Conservation (phyloP, 768 basidiomycete species). For the Pleurotus giganteus region DNA sequence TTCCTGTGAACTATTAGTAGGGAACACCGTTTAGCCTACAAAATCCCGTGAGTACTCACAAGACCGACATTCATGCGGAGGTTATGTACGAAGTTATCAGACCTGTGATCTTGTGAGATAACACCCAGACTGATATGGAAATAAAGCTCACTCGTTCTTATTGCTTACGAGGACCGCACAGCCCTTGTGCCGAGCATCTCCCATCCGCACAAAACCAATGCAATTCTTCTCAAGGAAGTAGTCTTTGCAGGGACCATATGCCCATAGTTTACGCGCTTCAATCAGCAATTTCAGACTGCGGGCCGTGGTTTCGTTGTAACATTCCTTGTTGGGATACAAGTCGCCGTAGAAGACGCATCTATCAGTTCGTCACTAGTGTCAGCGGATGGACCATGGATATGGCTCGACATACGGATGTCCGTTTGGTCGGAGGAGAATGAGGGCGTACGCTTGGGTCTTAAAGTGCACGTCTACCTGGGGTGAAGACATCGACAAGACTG, state of each 20-base stretch:
- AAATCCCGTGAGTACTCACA: slow-evolving; percentile 35
- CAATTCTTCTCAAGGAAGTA: slow-evolving; percentile 60
- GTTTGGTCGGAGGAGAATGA: slow-evolving; percentile 67
- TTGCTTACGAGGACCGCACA: slow-evolving; percentile 78
- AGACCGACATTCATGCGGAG: slow-evolving; percentile 67
- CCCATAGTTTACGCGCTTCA: slow-evolving; percentile 58
- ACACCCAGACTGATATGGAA: not conserved
- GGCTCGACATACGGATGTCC: slow-evolving; percentile 67
- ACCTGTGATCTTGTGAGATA: slow-evolving; percentile 18
- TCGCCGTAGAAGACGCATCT: slow-evolving; percentile 92
- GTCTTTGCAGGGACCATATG: slow-evolving; percentile 63
- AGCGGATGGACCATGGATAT: not conserved
- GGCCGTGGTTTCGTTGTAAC: slow-evolving; percentile 54
- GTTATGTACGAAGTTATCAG: slow-evolving; percentile 34
- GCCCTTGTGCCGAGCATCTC: slow-evolving; percentile 50
- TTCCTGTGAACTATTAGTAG: slow-evolving; percentile 21
- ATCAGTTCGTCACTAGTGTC: not conserved
- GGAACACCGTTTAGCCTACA: slow-evolving; percentile 8
- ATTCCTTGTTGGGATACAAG: slow-evolving; percentile 68
- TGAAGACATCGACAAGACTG: too few species aligned
- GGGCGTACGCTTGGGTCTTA: slow-evolving; percentile 79
- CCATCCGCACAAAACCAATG: slow-evolving; percentile 75
- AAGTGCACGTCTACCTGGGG: slow-evolving; percentile 64
- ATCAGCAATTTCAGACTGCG: slow-evolving; percentile 54
- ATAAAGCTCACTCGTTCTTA: slow-evolving; percentile 32